phyloP scores from a whole-genome alignment of 805 yeast species.

The Ogataea pignaliae region DNA sequence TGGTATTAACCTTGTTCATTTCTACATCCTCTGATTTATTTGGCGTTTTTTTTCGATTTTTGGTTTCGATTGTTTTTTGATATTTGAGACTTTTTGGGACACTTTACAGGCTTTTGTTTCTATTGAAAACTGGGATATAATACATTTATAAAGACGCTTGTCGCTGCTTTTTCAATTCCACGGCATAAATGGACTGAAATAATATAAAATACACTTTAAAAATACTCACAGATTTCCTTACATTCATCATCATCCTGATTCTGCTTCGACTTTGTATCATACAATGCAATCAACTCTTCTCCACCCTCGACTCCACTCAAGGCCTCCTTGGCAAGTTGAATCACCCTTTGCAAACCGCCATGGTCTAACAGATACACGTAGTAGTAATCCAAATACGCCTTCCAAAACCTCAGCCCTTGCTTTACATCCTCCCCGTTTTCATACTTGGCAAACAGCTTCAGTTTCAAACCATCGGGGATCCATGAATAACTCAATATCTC shows the following conservation, averaged over 20 bases:
- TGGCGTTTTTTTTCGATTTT: not conserved
- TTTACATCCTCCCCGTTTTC: slow-evolving; percentile 6
- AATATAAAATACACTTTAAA: slow-evolving; percentile 1
- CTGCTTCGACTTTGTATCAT: not conserved
- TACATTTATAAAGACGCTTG: too few relatives aligned
- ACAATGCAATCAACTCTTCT: not conserved
- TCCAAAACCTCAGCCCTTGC: slow-evolving; percentile 20
- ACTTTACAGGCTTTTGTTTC: not conserved
- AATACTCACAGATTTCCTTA: slow-evolving; percentile 6
- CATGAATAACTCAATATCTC: slow-evolving; percentile 28
- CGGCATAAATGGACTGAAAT: not conserved
- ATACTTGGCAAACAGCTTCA: slow-evolving; percentile 25
- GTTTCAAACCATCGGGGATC: slow-evolving; percentile 16
- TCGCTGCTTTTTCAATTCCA: too few relatives aligned
- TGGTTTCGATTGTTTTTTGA: not conserved
- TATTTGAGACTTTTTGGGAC: not conserved
- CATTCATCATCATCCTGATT: not conserved
- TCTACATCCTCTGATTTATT: slow-evolving; percentile 7
- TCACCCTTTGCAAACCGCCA: slow-evolving; percentile 5
- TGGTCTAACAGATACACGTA: slow-evolving; percentile 13
- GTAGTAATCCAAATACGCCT: slow-evolving; percentile 19
- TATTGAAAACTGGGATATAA: too few relatives aligned
- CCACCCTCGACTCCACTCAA: not conserved
- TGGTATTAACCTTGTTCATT: slow-evolving; percentile 13
- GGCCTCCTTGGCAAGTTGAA: slow-evolving; percentile 2